phyloP scores from a whole-genome alignment of 2,329 filamentous ascomycete genomes.

The Fusarium protoensiforme region DNA sequence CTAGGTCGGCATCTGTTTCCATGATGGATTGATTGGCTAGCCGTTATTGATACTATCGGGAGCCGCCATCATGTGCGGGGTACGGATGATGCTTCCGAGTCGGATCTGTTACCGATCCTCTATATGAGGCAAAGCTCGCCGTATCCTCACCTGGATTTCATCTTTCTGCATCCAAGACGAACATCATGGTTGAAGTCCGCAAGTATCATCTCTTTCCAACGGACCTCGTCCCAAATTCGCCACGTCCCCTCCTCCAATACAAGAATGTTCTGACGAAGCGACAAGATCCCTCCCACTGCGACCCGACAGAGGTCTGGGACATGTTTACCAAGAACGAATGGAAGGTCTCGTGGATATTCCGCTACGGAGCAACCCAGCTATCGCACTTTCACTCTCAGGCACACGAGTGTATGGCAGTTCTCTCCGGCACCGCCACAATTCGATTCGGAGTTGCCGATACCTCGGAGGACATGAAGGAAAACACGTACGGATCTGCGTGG shows the following conservation, averaged over 20 bases:
- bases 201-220: constrained; percentile 56
- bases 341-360: constrained; percentile 66
- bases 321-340: constrained; percentile 61
- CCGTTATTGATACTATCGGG: background rate
- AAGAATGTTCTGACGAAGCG: constrained; percentile 23
- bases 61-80: background rate
- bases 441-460: constrained; percentile 66
- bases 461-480: constrained; percentile 49
- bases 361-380: constrained; percentile 64
- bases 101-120: constrained; percentile 16
- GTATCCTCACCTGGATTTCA: too few species aligned
- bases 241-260: constrained; percentile 64
- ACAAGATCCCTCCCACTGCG: constrained; percentile 24
- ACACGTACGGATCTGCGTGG: constrained; percentile 50
- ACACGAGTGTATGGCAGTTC: constrained; percentile 69
- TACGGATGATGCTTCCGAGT: constrained; percentile 8
- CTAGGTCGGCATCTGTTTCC: background rate
- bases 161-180: rapidly evolving
- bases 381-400: constrained; percentile 68
- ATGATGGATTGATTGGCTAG: background rate
- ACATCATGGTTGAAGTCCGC: constrained; percentile 41
- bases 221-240: constrained; percentile 61
- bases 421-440: constrained; percentile 63
- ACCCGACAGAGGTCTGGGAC: constrained; percentile 52
- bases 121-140: background rate